Conservation (phyloP, 441 rosid genomes). For the Populus hybrid region DNA sequence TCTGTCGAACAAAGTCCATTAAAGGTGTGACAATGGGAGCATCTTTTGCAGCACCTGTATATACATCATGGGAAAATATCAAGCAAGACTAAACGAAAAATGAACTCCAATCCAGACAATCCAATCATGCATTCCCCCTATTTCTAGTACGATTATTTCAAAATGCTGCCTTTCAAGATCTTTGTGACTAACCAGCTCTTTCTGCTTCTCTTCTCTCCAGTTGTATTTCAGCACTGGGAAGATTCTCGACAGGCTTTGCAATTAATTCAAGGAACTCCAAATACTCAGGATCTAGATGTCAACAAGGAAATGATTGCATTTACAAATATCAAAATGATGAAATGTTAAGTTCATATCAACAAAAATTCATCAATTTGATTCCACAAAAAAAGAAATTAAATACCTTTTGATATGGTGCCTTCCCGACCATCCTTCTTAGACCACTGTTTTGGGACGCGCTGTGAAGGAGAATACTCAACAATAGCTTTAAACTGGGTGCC, state of each 20-base stretch:
- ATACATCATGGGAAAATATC: constrained; percentile 10
- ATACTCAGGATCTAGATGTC: constrained; percentile 63
- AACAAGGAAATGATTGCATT: constrained; percentile 23
- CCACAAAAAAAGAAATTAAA: background rate
- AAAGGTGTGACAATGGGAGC: constrained; percentile 58
- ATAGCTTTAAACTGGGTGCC: constrained; percentile 63
- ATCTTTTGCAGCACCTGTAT: constrained; percentile 52
- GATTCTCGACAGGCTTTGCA: constrained; percentile 72
- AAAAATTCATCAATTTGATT: background rate
- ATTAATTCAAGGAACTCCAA: constrained; percentile 69
- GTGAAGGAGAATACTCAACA: constrained; percentile 80
- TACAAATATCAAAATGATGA: constrained; percentile 19
- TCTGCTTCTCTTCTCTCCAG: constrained; percentile 82
- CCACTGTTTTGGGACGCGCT: constrained; percentile 57
- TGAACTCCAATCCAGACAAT: background rate
- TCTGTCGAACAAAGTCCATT: constrained; percentile 79
- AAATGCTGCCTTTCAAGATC: background rate
- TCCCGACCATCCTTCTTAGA: constrained; percentile 72
- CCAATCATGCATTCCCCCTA: background rate
- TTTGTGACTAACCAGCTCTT: constrained; percentile 52
- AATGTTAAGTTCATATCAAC: constrained; percentile 12
- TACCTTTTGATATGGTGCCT: constrained; percentile 64
- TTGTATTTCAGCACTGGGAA: constrained; percentile 87
- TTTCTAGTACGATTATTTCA: background rate
- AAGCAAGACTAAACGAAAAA: constrained; percentile 1